Conservation (phyloP, 1,139 yeast genomes). For the Yamadazyma songkhlaensis region DNA sequence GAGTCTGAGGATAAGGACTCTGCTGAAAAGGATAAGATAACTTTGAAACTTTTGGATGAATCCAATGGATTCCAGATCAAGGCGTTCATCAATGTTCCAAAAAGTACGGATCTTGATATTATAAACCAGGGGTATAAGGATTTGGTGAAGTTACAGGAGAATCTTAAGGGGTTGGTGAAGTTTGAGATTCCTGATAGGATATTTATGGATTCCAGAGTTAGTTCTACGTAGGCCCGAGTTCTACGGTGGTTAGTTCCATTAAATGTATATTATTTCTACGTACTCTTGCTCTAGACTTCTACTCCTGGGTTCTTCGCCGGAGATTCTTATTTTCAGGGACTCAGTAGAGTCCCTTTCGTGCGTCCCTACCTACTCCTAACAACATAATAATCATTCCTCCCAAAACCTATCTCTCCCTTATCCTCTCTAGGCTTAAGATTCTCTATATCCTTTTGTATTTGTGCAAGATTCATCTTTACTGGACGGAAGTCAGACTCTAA, state of each 20-base stretch:
- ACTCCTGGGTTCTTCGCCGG: too few species aligned
- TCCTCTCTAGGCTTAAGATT: constrained; percentile 19
- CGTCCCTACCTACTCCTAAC: constrained; percentile 1
- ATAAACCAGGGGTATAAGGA: constrained; percentile 65
- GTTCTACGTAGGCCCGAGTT: constrained; percentile 1
- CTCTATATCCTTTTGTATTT: constrained; percentile 21
- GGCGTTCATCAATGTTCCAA: constrained; percentile 66
- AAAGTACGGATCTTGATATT: constrained; percentile 72
- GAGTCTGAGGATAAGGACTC: too few species aligned
- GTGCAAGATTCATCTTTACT: constrained; percentile 18
- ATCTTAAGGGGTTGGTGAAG: constrained; percentile 63
- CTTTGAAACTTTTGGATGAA: constrained; percentile 48
- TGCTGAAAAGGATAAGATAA: constrained; percentile 22
- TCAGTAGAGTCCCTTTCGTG: too few species aligned
- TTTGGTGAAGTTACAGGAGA: constrained; percentile 58
- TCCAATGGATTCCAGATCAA: constrained; percentile 61
- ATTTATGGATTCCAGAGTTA: constrained; percentile 69
- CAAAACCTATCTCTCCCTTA: constrained; percentile 27
- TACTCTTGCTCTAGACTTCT: too few species aligned
- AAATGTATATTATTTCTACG: too few species aligned
- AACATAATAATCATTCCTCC: constrained; percentile 8
- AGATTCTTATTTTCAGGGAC: too few species aligned
- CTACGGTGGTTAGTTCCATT: too few species aligned
- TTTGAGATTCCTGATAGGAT: constrained; percentile 75
- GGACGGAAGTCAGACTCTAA: constrained; percentile 32